Evolutionary conservation across 2,329 filamentous ascomycete genomes (phyloP), one percentile per base, ranked within the genome.

Genomic region (Canariomyces notabilis): DNA sequence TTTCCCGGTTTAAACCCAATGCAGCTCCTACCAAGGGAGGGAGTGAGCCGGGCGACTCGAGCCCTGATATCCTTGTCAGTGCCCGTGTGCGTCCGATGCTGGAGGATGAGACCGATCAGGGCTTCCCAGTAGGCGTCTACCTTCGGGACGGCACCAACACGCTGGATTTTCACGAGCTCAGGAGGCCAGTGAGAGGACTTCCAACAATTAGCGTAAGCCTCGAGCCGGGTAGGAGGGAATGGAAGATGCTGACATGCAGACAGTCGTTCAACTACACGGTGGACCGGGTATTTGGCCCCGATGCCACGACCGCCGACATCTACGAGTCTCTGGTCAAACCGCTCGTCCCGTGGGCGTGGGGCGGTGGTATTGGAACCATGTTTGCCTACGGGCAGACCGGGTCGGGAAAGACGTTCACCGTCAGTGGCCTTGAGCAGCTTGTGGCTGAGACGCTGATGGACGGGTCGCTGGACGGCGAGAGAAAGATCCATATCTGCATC

Each of bases 341-440:
- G 9, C 61, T 75, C 9, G 63, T 75, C 11, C 65, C 70, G 0
- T 73, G 66, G 62, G 68, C 67, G 0, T 72, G 69, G 68, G 53
- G 62, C 18, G 73, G 74, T 11, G 70, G 72, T 15, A 64, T 75
- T 18, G 66, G 67, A 14, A 75, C 73, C n/a, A 57, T 76, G 29
- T 73, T 74, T 37, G 69, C 69, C 26, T 73, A 74, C 35, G 71
- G 72, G 8, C 72, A 74, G 51, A 74, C 72, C 0, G 70, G 71
- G 6, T 74, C 72, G 1, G 72, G 72, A 11, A 74, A 74, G 57
- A 74, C 70, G 1, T 67, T 61, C 48, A 73, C 70, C 1, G 62
- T 75, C 43, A 69, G 61, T 44, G 59, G 61, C 2, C 57, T 75
- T 0, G 66, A 73, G 53, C 50, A 64, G 9, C 61, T 72, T 2